A percentile compares a stretch with the other conserved stretches of the same genome.
Evolutionary conservation across 2,329 filamentous ascomycete species (phyloP).

Genomic region (Calonectria pseudoreteaudii): DNA sequence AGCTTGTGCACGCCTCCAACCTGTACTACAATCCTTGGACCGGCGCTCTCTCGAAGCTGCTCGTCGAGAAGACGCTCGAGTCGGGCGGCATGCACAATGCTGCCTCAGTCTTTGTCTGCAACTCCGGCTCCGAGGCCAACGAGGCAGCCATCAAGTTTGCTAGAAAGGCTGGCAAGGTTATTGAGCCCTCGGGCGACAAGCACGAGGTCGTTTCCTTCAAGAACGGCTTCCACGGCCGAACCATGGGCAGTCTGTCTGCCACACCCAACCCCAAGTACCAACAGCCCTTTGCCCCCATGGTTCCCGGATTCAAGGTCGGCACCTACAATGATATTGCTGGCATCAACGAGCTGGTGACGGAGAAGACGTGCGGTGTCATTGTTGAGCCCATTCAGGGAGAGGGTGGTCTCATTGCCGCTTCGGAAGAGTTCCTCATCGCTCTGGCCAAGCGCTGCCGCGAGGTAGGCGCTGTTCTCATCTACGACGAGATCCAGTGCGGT

Average conservation of each 20-base stretch:
- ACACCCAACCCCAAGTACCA: slow-evolving; percentile 99
- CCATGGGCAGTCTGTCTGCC: slow-evolving; percentile 94
- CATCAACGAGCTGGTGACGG: slow-evolving; percentile 80
- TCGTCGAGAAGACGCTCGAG: slow-evolving; percentile 84
- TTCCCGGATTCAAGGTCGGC: slow-evolving; percentile 91
- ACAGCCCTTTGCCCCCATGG: slow-evolving; percentile 92
- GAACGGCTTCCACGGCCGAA: slow-evolving; percentile 94
- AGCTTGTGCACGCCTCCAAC: slow-evolving; percentile 92
- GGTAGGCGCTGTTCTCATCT: slow-evolving; percentile 89
- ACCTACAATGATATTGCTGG: slow-evolving; percentile 84
- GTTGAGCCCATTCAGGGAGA: slow-evolving; percentile 98
- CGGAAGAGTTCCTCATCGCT: slow-evolving; percentile 83
- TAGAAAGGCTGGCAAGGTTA: slow-evolving; percentile 85
- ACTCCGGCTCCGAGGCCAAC: slow-evolving; percentile 96
- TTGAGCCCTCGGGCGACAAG: slow-evolving; percentile 79
- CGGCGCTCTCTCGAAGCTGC: slow-evolving; percentile 84
- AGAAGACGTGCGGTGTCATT: slow-evolving; percentile 92
- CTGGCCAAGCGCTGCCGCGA: slow-evolving; percentile 87
- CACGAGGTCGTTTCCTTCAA: slow-evolving; percentile 90
- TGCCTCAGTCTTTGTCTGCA: slow-evolving; percentile 88
- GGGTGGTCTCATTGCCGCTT: slow-evolving; percentile 88
- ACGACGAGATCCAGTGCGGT: slow-evolving; percentile 98
- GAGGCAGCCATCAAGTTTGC: slow-evolving; percentile 98
- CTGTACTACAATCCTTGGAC: slow-evolving; percentile 98
- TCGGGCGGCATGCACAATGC: slow-evolving; percentile 87